Evolutionary conservation across 1,284 basidiomycete species (phyloP).

Genomic region (Trametes pubescens): DNA sequence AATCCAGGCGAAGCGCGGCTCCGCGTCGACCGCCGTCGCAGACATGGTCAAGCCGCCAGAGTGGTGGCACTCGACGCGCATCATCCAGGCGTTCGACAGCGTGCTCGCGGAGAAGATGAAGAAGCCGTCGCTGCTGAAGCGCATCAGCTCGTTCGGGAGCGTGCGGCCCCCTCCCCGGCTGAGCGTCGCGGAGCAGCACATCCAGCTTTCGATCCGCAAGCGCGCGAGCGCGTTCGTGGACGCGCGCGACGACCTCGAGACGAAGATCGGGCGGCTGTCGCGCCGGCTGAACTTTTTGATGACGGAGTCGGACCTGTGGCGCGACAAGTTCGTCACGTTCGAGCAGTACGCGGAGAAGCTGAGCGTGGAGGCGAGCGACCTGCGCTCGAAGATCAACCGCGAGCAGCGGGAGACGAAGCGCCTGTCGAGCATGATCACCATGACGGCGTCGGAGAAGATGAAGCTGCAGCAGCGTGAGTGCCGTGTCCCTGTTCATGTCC

Average conservation of each 20-base stretch:
- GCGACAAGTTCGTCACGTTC: conserved; percentile 91
- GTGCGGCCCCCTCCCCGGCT: conserved; percentile 79
- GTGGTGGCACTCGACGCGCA: conserved; percentile 92
- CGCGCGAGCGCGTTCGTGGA: conserved; percentile 93
- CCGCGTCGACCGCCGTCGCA: conserved; percentile 80
- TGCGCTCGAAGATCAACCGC: conserved; percentile 85
- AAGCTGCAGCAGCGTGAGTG: conserved; percentile 76
- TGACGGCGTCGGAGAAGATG: conserved; percentile 79
- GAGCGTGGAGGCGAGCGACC: conserved; percentile 82
- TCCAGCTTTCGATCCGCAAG: conserved; percentile 88
- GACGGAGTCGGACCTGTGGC: conserved; percentile 90
- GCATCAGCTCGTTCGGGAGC: conserved; percentile 79
- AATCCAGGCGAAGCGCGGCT: conserved; percentile 83
- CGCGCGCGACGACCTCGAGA: conserved; percentile 90
- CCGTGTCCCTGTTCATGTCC: conserved; percentile 11
- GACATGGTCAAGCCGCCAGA: conserved; percentile 87
- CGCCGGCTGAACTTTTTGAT: conserved; percentile 89
- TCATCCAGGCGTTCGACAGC: conserved; percentile 89
- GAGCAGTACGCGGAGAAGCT: conserved; percentile 93
- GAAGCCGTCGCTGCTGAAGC: conserved; percentile 88
- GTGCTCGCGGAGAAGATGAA: conserved; percentile 91
- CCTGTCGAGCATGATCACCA: conserved; percentile 76
- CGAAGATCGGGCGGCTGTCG: conserved; percentile 85
- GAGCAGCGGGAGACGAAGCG: conserved; percentile 88
- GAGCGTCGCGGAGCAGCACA: conserved; percentile 80